phyloP scores from a whole-genome alignment of 2,329 filamentous ascomycete genomes.

The Sporothrix euskadiensis region DNA sequence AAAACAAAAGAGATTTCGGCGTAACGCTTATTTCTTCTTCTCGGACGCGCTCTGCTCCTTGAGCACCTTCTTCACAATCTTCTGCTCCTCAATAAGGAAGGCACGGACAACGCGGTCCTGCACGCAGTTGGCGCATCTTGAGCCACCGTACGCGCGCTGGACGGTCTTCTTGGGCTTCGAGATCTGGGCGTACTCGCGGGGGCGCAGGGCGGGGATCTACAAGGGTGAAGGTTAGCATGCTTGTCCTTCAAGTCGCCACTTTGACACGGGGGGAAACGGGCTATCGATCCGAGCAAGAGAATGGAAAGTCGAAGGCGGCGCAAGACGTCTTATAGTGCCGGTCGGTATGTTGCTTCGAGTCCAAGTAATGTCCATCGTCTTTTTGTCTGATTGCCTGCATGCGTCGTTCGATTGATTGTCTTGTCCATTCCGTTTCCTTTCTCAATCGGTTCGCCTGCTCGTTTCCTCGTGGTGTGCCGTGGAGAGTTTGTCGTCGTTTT shows the following conservation, averaged over 20 bases:
- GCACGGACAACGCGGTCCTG: slow-evolving; percentile 96
- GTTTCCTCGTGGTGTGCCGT: neutral
- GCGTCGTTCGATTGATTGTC: neutral
- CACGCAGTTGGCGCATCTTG: slow-evolving; percentile 97
- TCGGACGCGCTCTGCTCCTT: slow-evolving; percentile 72
- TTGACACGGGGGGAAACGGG: neutral
- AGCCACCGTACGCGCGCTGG: slow-evolving; percentile 96
- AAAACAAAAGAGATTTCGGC: neutral
- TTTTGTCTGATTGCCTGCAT: neutral
- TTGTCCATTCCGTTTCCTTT: neutral
- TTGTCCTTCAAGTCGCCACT: neutral
- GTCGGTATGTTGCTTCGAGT: neutral
- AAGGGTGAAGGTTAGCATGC: slow-evolving; percentile 2
- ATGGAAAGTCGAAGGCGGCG: neutral
- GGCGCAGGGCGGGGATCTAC: slow-evolving; percentile 82
- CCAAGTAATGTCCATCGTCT: neutral
- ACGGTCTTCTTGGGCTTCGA: slow-evolving; percentile 99
- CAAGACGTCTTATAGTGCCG: neutral
- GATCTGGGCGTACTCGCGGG: slow-evolving; percentile 95
- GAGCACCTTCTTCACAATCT: slow-evolving; percentile 99
- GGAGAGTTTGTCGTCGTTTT: neutral
- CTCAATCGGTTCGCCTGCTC: neutral
- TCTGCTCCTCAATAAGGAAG: slow-evolving; percentile 99
- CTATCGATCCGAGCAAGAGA: neutral
- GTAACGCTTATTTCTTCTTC: slow-evolving; percentile 33